phyloP scores from a whole-genome alignment of 495 filamentous ascomycete genomes.

The Penicillium paradoxum region DNA sequence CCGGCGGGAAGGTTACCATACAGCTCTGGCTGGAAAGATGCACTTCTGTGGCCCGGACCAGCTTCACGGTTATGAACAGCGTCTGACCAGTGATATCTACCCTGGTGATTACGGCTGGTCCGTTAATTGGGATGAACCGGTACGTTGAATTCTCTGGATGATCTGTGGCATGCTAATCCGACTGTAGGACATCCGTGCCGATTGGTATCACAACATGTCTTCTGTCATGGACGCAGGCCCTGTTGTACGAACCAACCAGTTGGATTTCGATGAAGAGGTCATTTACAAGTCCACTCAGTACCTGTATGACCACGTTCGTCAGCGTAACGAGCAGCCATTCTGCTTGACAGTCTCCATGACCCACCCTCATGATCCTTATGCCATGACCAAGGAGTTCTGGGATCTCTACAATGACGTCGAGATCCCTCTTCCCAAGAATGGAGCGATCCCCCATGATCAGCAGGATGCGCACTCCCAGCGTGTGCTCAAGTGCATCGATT shows the following conservation, averaged over 20 bases:
- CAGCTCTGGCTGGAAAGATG: constrained; percentile 89
- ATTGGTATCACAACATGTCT: constrained; percentile 91
- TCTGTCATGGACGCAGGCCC: constrained; percentile 81
- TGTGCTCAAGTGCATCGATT: constrained; percentile 72
- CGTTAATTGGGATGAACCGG: constrained; percentile 82
- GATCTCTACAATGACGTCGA: constrained; percentile 84
- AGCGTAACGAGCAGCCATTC: constrained; percentile 67
- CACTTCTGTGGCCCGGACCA: constrained; percentile 87
- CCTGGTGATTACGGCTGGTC: constrained; percentile 87
- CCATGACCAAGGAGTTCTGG: constrained; percentile 84
- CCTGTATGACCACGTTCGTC: constrained; percentile 74
- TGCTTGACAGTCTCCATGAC: constrained; percentile 86
- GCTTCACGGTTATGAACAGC: constrained; percentile 82
- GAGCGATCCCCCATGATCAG: constrained; percentile 62
- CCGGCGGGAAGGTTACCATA: constrained; percentile 78
- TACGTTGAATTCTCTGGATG: constrained; percentile 18
- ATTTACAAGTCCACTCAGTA: constrained; percentile 81
- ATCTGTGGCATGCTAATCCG: background rate
- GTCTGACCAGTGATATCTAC: constrained; percentile 88
- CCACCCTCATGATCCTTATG: constrained; percentile 88
- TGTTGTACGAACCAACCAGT: constrained; percentile 81
- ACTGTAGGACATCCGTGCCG: constrained; percentile 62
- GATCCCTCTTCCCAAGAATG: constrained; percentile 70
- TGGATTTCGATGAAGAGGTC: constrained; percentile 93
- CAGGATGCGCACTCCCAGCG: constrained; percentile 80